These are phyloP conservation scores for Sporothrix globosa DNA, from an alignment of 2,329 filamentous ascomycete genomes.

Conservation along the genomic window DNA sequence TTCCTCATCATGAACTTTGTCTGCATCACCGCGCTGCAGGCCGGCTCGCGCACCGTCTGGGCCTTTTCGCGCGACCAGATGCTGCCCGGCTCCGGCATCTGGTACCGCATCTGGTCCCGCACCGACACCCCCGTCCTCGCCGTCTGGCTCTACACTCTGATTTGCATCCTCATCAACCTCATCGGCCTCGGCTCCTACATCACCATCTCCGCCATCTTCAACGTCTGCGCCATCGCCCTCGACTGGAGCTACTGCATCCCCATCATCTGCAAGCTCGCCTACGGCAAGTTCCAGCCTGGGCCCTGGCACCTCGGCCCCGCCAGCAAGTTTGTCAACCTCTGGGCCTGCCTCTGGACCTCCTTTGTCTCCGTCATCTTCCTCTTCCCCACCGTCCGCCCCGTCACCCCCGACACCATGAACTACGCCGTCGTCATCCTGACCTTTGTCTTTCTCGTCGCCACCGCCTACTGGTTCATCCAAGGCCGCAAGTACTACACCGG, in stretches of 20 bases:
- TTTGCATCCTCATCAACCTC: conserved; percentile 61
- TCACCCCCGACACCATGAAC: conserved; percentile 56
- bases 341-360: conserved; percentile 55
- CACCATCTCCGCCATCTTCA: conserved; percentile 58
- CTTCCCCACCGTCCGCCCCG: conserved; percentile 54
- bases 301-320: conserved; percentile 56
- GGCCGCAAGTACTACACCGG: conserved; percentile 55
- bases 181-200: conserved; percentile 61
- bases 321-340: conserved; percentile 50
- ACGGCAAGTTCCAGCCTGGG: conserved; percentile 53
- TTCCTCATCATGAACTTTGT: conserved; percentile 63
- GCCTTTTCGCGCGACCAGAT: conserved; percentile 59
- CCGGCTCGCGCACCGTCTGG: conserved; percentile 57
- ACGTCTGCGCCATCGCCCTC: conserved; percentile 58
- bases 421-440: conserved; percentile 57
- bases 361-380: conserved; percentile 60
- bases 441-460: conserved; percentile 50
- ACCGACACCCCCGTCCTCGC: conserved; percentile 58
- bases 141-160: conserved; percentile 59
- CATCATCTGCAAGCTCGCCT: conserved; percentile 57
- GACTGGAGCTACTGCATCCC: conserved; percentile 62
- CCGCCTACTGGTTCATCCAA: conserved; percentile 51
- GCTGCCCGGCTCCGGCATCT: conserved; percentile 51
- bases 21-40: conserved; percentile 60
- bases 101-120: conserved; percentile 53